Percentiles rank a stretch among this genome's conserved stretches.
phyloP scores from a whole-genome alignment of 169 alveolate species.

The Plasmodium yoelii region DNA sequence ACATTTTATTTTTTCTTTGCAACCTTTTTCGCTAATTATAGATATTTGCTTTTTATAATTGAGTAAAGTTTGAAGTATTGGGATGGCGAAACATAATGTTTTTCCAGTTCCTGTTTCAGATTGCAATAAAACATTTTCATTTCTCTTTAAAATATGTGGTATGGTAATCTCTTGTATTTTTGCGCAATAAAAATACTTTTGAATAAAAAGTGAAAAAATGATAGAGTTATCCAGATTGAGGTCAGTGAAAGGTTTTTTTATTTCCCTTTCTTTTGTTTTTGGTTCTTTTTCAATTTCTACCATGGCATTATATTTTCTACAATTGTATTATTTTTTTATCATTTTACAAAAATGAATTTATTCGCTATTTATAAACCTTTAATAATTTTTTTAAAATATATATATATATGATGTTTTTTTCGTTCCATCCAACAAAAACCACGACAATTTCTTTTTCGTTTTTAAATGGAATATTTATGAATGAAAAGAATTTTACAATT shows the following conservation, averaged over 20 bases:
- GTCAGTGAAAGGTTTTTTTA: constrained; percentile 32
- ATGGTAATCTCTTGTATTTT: constrained; percentile 89
- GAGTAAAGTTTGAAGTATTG: constrained; percentile 89
- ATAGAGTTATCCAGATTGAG: constrained; percentile 41
- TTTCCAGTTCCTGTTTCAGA: constrained; percentile 96
- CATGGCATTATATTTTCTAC: not conserved
- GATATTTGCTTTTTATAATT: constrained; percentile 82
- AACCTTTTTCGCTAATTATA: not conserved
- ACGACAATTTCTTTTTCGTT: too few species aligned
- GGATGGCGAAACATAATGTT: constrained; percentile 91
- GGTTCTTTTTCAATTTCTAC: constrained; percentile 14
- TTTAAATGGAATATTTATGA: too few species aligned
- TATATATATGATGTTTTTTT: too few species aligned
- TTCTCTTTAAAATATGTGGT: constrained; percentile 87
- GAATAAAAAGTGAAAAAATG: constrained; percentile 44
- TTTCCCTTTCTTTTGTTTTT: constrained; percentile 35
- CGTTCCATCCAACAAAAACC: too few species aligned
- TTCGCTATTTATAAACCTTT: too few species aligned
- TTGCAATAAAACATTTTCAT: constrained; percentile 91
- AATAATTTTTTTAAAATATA: too few species aligned
- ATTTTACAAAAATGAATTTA: too few species aligned
- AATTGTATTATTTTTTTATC: not conserved
- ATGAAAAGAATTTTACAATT: too few species aligned
- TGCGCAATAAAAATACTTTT: constrained; percentile 58
- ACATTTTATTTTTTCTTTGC: not conserved